A percentile compares a stretch with the other conserved stretches of the same genome.
Conservation (phyloP, 805 yeast genomes). For the Pichia nakasei region DNA sequence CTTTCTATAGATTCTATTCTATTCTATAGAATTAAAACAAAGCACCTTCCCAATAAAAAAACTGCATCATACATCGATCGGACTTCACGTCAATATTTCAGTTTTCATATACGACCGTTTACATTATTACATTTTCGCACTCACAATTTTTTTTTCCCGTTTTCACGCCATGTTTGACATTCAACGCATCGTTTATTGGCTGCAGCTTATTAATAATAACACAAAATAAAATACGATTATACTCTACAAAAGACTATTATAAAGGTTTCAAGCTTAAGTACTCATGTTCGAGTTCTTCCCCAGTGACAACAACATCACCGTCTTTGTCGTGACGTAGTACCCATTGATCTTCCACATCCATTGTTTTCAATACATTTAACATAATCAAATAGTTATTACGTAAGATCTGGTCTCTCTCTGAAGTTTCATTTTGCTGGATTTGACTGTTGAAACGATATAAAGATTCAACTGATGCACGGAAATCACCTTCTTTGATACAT, state of each 20-base stretch:
- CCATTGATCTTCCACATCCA: conserved; percentile 34
- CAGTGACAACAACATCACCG: conserved; percentile 10
- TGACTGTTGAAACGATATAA: conserved; percentile 31
- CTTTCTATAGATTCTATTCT: no score
- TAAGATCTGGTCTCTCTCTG: conserved; percentile 16
- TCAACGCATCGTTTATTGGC: no score
- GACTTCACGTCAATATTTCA: no score
- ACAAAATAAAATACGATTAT: no score
- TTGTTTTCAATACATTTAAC: conserved; percentile 31
- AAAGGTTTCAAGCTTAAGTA: not conserved
- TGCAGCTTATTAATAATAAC: no score
- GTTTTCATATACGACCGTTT: no score
- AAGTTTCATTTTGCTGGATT: conserved; percentile 6
- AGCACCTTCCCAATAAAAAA: no score
- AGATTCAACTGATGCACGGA: conserved; percentile 39
- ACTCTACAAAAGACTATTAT: no score
- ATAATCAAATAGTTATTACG: conserved; percentile 31
- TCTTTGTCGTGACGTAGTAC: not conserved
- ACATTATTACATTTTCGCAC: not conserved
- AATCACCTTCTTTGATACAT: conserved; percentile 40
- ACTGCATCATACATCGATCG: no score
- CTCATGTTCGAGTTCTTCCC: conserved; percentile 18
- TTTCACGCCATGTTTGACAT: no score
- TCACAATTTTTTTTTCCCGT: not conserved
- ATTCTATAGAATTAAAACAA: no score